Conservation (phyloP, 2,329 filamentous ascomycete genomes). For the Rhynchosporium agropyri region DNA sequence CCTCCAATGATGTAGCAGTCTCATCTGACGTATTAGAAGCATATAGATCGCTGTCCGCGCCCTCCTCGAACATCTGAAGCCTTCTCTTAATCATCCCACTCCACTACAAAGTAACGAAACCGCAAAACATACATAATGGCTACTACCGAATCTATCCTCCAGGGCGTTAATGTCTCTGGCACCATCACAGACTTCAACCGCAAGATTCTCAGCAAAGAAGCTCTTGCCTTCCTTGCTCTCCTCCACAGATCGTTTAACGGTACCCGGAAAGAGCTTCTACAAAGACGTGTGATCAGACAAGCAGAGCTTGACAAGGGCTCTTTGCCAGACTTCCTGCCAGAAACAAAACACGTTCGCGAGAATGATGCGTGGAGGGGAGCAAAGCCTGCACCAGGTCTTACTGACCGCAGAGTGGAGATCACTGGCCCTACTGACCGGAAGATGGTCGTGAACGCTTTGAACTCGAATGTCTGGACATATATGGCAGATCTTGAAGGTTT, state of each 20-base stretch:
- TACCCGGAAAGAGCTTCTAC: constrained; percentile 84
- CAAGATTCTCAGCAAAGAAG: constrained; percentile 91
- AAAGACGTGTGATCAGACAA: constrained; percentile 84
- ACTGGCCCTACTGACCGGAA: constrained; percentile 96
- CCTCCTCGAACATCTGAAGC: constrained; percentile 14
- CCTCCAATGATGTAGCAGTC: constrained; percentile 18
- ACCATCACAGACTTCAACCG: constrained; percentile 74
- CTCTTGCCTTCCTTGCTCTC: constrained; percentile 88
- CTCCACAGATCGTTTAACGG: constrained; percentile 93
- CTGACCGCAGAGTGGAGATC: constrained; percentile 94
- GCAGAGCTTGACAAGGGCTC: constrained; percentile 88
- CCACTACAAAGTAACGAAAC: constrained; percentile 7
- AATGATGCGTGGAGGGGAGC: constrained; percentile 93
- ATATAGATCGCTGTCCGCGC: constrained; percentile 23
- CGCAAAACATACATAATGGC: constrained; percentile 54
- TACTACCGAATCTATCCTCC: constrained; percentile 74
- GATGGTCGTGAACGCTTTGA: constrained; percentile 98
- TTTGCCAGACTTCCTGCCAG: constrained; percentile 90
- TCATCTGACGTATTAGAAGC: constrained; percentile 23
- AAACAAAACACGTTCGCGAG: constrained; percentile 94
- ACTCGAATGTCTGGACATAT: constrained; percentile 96
- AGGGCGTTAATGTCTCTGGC: constrained; percentile 86
- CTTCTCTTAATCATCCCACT: constrained; percentile 11
- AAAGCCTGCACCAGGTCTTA: constrained; percentile 84
- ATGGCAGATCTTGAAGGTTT: constrained; percentile 99